Percentiles rank a stretch among this genome's conserved stretches.
These are phyloP conservation scores for Colletotrichum noveboracense DNA, from an alignment of 2,329 filamentous ascomycete species.

Conservation along the genomic window DNA sequence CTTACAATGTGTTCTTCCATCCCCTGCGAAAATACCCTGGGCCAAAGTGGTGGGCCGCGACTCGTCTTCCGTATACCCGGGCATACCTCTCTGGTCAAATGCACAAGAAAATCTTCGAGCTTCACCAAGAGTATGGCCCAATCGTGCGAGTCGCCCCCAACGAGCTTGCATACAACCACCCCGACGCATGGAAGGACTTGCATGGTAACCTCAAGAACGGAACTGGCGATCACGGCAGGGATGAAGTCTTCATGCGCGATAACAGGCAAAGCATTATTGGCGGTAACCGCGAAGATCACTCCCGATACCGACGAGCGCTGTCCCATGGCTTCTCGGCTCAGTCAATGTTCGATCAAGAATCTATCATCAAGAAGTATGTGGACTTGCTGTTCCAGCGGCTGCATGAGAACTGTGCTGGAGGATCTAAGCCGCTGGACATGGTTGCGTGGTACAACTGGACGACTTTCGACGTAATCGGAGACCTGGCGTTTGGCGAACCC, in stretches of 20 bases:
- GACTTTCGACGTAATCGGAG: constrained; percentile 36
- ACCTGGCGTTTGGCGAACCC: constrained; percentile 32
- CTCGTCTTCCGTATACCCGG: neutral
- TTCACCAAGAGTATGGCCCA: constrained; percentile 46
- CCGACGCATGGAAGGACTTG: constrained; percentile 43
- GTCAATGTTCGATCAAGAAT: constrained; percentile 23
- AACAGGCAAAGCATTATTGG: constrained; percentile 8
- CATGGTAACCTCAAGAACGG: constrained; percentile 31
- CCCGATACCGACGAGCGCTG: constrained; percentile 27
- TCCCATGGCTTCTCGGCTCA: constrained; percentile 34
- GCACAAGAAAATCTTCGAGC: constrained; percentile 27
- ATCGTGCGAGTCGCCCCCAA: constrained; percentile 52
- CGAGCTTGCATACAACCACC: constrained; percentile 48
- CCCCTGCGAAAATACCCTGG: constrained; percentile 4
- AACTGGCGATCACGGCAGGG: neutral
- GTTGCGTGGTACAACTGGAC: constrained; percentile 25
- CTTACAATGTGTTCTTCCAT: constrained; percentile 6
- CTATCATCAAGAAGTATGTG: constrained; percentile 30
- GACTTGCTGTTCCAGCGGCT: constrained; percentile 36
- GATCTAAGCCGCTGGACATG: neutral
- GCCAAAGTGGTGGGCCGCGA: constrained; percentile 13
- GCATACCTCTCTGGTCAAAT: neutral
- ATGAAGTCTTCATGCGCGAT: neutral
- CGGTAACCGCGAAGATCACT: constrained; percentile 22
- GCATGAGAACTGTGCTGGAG: constrained; percentile 1